Base-by-base conservation (phyloP, 2,329 filamentous ascomycete species). In the Colletotrichum lupini region DNA sequence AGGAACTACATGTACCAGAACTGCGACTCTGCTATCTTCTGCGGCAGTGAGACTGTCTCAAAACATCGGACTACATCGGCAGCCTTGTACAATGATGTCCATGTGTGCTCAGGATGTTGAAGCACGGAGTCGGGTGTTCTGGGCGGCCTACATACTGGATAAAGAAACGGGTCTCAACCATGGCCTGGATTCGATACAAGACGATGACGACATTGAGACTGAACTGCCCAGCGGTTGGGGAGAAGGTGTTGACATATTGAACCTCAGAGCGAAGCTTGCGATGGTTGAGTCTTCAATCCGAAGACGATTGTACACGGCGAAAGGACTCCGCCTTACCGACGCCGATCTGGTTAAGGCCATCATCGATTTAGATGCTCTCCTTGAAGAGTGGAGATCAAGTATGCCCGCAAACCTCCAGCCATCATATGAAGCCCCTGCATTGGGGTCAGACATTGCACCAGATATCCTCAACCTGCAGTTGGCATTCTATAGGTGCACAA, bases 111-210 rank as follows among this genome's bases (percentile, higher is more conserved):
- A 61, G 24, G 70, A 70, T 24, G 63, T 62, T 12, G 62, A 71
- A 22, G 66, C 63, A 8, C 71, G 62, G n/a, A 67, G 63, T 46
- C 66, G 71, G 3, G 73, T 75, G 6, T 75, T 75, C 28, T 75
- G 73, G 73, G 67, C 63, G 6, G 71, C 67, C 14, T 75, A 71
- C n/a, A 74, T 75, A 11, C 59, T 75, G 7, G 71, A 75, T 32
- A 67, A 70, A 28, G 71, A 70, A 19, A 70, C 55, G 26, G 46
- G 62, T 8, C 53, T 75, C 22, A 70, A 74, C 11, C 71, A 74
- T 5, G 73, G 73, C 3, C 28, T 74, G 8, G 61, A 73, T 4
- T 65, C 73, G 1, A 71, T 53, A 12, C 62, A 74, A 6, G 65
- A 67, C 19, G 62, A 75, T 12, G 71, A 71, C 26, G 67, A 71